Conservation (phyloP, 305 asterid species). For the Fraxinus platypoda region DNA sequence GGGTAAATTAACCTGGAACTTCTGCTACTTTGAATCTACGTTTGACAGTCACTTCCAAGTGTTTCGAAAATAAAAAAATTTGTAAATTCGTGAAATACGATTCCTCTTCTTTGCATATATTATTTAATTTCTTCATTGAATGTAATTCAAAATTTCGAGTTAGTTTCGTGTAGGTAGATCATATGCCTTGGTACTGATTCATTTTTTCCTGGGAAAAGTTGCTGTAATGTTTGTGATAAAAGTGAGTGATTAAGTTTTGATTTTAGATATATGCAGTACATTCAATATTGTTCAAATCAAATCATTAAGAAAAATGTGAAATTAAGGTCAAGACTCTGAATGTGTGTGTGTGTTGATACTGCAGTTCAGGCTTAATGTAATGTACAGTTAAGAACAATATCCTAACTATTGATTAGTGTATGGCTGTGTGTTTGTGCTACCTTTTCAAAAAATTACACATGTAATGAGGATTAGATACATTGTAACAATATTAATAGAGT, state of each 20-base stretch:
- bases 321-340: no score
- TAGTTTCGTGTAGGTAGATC: neutral
- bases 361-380: no score
- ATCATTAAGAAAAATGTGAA: no score
- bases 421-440: no score
- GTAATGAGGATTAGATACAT: no score
- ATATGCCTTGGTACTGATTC: neutral
- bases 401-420: no score
- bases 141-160: neutral
- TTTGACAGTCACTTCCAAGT: neutral
- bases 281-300: no score
- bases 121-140: neutral
- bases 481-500: no score
- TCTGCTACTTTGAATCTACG: neutral
- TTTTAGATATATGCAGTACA: neutral
- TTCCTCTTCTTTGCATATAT: neutral
- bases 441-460: no score
- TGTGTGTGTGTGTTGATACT: no score
- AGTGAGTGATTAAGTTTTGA: neutral
- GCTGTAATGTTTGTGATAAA: neutral
- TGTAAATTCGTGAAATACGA: slow-evolving; percentile 10
- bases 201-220: neutral
- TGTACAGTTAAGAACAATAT: no score
- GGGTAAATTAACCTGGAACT: slow-evolving; percentile 22
- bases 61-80: neutral